phyloP scores from a whole-genome alignment of 345 rosid species.

The Aquilaria malaccensis region DNA sequence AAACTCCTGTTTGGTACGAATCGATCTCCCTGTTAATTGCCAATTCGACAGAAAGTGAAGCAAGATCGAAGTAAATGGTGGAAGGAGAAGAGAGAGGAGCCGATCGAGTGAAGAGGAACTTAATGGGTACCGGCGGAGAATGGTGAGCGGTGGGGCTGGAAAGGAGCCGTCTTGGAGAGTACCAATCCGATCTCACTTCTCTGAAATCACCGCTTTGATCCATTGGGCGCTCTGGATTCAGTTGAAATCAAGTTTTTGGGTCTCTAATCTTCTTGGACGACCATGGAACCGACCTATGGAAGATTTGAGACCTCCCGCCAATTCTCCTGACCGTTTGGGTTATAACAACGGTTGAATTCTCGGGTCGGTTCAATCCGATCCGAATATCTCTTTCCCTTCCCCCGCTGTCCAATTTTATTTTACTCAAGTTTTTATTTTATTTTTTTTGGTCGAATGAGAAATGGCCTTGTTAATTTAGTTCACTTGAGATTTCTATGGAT shows the following conservation, averaged over 20 bases:
- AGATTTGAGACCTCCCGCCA: slow-evolving; percentile 21
- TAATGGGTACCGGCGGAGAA: slow-evolving; percentile 28
- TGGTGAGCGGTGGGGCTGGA: slow-evolving; percentile 24
- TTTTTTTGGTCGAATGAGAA: no score
- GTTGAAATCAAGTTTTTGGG: no score
- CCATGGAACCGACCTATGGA: background rate
- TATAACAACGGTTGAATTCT: background rate
- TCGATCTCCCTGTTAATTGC: slow-evolving; percentile 31
- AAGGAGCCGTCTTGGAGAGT: slow-evolving; percentile 39
- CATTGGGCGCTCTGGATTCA: slow-evolving; percentile 13
- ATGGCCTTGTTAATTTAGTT: no score
- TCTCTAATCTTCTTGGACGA: no score
- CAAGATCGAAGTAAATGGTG: slow-evolving; percentile 5
- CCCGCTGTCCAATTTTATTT: no score
- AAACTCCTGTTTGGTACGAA: slow-evolving; percentile 45
- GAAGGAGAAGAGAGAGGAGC: background rate
- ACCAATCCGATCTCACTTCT: slow-evolving; percentile 25
- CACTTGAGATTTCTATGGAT: no score
- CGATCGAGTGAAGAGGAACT: background rate
- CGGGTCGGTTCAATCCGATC: slow-evolving; percentile 2
- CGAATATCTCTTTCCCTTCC: no score
- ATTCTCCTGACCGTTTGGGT: slow-evolving; percentile 15
- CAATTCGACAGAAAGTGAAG: background rate
- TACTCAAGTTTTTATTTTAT: no score
- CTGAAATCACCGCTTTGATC: slow-evolving; percentile 12